A percentile compares a stretch with the other conserved stretches of the same genome.
phyloP scores from a whole-genome alignment of 371 early-diverging fungal species.

The Mortierella sp. region DNA sequence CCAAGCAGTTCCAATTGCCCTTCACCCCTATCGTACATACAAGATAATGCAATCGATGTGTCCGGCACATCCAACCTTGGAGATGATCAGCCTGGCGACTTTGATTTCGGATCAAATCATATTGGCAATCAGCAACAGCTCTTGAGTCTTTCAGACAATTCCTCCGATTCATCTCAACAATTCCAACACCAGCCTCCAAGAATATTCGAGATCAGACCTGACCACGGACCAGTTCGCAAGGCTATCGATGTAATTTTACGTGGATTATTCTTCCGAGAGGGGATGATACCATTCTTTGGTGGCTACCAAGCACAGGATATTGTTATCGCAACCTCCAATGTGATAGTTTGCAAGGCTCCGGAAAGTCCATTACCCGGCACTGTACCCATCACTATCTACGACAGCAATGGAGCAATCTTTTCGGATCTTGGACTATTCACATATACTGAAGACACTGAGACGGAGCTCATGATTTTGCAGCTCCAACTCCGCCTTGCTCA shows the following conservation, averaged over 20 bases:
- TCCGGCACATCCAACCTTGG: slow-evolving; percentile 31
- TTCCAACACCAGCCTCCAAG: slow-evolving; percentile 11
- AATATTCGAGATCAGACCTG: slow-evolving; percentile 37
- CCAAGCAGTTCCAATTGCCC: slow-evolving; percentile 28
- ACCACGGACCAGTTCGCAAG: slow-evolving; percentile 48
- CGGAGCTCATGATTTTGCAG: slow-evolving; percentile 48
- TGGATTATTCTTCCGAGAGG: slow-evolving; percentile 42
- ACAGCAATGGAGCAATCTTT: slow-evolving; percentile 24
- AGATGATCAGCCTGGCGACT: slow-evolving; percentile 31
- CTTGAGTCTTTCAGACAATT: not conserved
- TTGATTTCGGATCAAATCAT: slow-evolving; percentile 14
- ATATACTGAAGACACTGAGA: slow-evolving; percentile 52
- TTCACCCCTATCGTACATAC: slow-evolving; percentile 34
- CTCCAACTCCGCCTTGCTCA: slow-evolving; percentile 52
- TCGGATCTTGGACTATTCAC: slow-evolving; percentile 45
- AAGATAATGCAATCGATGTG: slow-evolving; percentile 12
- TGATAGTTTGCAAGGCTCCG: slow-evolving; percentile 46
- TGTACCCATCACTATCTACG: slow-evolving; percentile 39
- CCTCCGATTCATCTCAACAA: not conserved
- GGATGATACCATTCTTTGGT: slow-evolving; percentile 56
- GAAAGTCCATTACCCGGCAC: slow-evolving; percentile 46
- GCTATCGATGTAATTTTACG: slow-evolving; percentile 41
- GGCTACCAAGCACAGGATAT: slow-evolving; percentile 48
- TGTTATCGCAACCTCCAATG: slow-evolving; percentile 31
- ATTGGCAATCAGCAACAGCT: slow-evolving; percentile 1